Evolutionary conservation across 192 early-diverging fungal genomes (phyloP), one percentile per base, ranked within the genome.

Genomic region (Linnemannia exigua): DNA sequence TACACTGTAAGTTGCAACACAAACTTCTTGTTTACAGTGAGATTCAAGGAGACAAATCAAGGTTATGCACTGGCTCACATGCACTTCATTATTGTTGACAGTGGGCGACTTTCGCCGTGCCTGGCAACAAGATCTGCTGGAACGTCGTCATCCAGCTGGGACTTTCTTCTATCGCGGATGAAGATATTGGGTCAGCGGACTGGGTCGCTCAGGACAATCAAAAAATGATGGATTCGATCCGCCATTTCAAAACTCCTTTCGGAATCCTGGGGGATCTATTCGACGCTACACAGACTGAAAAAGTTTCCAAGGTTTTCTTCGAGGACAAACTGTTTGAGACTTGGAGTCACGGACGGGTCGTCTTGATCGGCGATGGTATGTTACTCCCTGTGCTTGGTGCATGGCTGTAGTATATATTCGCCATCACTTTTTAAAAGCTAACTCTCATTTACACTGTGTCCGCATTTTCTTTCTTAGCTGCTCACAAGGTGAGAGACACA

Each of bases 351-450:
- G 48, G 35, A 0, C 36, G 77, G 0, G 52, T 67, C 0, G 69
- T 79, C 33, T 36, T 79, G 11, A 71, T 79, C 16, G 77, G 77
- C 6, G 77, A 79, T 79, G 77, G 76, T 77, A 52, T n/a, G n/a
- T n/a, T 44, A 44, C 74, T 76, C 38, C 74, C 74, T 46, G n/a
- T n/a, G n/a, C n/a, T n/a, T n/a, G n/a, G n/a, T n/a, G n/a, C n/a
- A n/a, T n/a, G n/a, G n/a, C n/a, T n/a, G n/a, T n/a, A n/a, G n/a
- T n/a, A n/a, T n/a, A n/a, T n/a, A n/a, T n/a, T n/a, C n/a, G n/a
- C n/a, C n/a, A n/a, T n/a, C n/a, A n/a, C n/a, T n/a, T n/a, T n/a
- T n/a, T n/a, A n/a, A n/a, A n/a, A n/a, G n/a, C n/a, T n/a, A n/a
- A n/a, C n/a, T n/a, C n/a, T n/a, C n/a, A n/a, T n/a, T n/a, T n/a